Percentiles rank a stretch among this genome's conserved stretches.
These are phyloP conservation scores for Pleodorina starrii DNA, from an alignment of 139 green algal species.

Conservation along the genomic window DNA sequence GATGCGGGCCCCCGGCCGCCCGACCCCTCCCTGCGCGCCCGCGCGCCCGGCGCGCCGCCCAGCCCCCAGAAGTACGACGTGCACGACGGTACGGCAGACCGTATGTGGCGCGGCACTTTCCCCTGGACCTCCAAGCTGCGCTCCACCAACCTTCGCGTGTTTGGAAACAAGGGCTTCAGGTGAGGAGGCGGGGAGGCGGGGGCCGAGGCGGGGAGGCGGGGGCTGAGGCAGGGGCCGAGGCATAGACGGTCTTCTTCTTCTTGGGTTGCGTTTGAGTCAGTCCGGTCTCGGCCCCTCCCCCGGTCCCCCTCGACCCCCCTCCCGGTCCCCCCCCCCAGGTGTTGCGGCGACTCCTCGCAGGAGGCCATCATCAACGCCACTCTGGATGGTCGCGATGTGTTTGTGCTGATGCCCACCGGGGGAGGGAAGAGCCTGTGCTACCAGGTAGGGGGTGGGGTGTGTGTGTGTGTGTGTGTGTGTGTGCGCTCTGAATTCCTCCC, in stretches of 20 bases:
- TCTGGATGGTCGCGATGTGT: slow-evolving; percentile 80
- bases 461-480: no score
- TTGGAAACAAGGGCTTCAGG: slow-evolving; percentile 60
- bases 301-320: no score
- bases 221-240: background rate
- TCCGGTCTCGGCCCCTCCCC: background rate
- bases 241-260: background rate
- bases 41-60: slow-evolving; percentile 10
- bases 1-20: slow-evolving; percentile 32
- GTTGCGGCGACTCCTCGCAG: slow-evolving; percentile 60
- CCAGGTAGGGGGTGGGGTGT: no score
- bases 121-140: slow-evolving; percentile 34
- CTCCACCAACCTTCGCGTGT: slow-evolving; percentile 41
- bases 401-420: slow-evolving; percentile 96
- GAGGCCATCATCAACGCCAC: slow-evolving; percentile 84
- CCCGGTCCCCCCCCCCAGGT: slow-evolving; percentile 37
- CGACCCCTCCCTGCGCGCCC: slow-evolving; percentile 24
- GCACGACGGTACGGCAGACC: slow-evolving; percentile 42
- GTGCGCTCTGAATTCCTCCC: no score
- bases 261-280: background rate
- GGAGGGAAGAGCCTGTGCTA: slow-evolving; percentile 87
- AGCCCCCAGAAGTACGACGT: slow-evolving; percentile 41
- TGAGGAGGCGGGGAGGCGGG: background rate
- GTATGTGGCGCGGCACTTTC: slow-evolving; percentile 33
- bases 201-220: background rate